phyloP scores from a whole-genome alignment of 73 alveolate genomes.

The Paramecium tetraurelia region DNA sequence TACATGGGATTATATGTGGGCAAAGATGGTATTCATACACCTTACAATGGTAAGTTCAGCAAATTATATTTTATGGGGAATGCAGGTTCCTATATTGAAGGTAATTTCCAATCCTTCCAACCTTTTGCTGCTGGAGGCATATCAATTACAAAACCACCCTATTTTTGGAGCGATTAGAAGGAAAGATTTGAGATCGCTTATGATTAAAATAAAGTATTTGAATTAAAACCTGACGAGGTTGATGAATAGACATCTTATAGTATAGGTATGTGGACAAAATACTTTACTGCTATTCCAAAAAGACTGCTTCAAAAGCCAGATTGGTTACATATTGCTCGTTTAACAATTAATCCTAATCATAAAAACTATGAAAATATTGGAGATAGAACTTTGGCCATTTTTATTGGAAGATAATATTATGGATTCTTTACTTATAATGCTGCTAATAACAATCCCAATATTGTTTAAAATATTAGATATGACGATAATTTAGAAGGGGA shows the following conservation, averaged over 20 bases:
- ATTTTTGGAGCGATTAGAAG: neutral
- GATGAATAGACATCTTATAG: neutral
- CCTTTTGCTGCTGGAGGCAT: neutral
- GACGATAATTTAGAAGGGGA: constrained; percentile 12
- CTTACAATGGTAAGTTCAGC: constrained; percentile 18
- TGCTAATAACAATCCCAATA: neutral
- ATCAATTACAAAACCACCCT: neutral
- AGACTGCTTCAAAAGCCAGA: neutral
- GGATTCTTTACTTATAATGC: neutral
- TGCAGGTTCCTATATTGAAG: neutral
- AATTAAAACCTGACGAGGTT: neutral
- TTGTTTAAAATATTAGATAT: neutral
- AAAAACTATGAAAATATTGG: neutral
- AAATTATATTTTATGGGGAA: neutral
- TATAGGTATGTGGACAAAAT: neutral
- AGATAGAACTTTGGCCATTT: constrained; percentile 9
- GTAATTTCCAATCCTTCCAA: neutral
- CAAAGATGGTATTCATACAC: constrained; percentile 38
- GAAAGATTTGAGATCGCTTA: constrained; percentile 9
- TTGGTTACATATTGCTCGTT: constrained; percentile 7
- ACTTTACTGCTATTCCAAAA: constrained; percentile 12
- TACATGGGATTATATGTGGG: neutral
- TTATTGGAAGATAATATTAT: neutral
- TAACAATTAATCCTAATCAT: neutral
- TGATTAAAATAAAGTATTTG: neutral